Percentiles rank a stretch among this genome's conserved stretches.
Conservation (phyloP, 306 rosid species). For the Castanea mollissima region DNA sequence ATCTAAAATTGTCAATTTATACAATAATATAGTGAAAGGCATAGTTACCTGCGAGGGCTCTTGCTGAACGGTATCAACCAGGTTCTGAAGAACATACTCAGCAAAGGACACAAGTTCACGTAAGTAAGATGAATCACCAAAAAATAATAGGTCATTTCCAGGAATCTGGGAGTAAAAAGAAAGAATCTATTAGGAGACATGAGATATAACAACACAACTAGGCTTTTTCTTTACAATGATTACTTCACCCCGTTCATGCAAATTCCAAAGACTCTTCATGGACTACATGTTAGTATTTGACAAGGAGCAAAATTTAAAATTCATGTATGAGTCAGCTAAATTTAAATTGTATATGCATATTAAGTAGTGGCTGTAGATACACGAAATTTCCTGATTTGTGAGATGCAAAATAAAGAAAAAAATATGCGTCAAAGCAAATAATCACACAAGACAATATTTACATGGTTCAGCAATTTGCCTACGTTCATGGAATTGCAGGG, state of each 20-base stretch:
- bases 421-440: no score
- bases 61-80: slow-evolving; percentile 57
- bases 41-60: slow-evolving; percentile 68
- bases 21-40: neutral
- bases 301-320: neutral
- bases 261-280: neutral
- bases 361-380: neutral
- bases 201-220: slow-evolving; percentile 6
- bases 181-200: slow-evolving; percentile 8
- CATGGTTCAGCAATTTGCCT: no score
- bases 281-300: neutral
- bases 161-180: slow-evolving; percentile 42
- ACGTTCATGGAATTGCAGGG: no score
- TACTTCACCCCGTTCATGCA: neutral
- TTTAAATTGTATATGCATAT: neutral
- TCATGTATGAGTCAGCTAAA: neutral
- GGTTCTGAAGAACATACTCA: slow-evolving; percentile 56
- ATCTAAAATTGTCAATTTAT: slow-evolving; percentile 10
- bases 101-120: slow-evolving; percentile 74
- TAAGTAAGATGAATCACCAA: slow-evolving; percentile 57
- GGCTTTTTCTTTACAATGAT: slow-evolving; percentile 12
- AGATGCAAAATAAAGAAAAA: no score
- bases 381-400: no score
- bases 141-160: slow-evolving; percentile 59
- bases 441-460: no score